Conservation (phyloP, 768 basidiomycete species). For the Tulasnella sp. region DNA sequence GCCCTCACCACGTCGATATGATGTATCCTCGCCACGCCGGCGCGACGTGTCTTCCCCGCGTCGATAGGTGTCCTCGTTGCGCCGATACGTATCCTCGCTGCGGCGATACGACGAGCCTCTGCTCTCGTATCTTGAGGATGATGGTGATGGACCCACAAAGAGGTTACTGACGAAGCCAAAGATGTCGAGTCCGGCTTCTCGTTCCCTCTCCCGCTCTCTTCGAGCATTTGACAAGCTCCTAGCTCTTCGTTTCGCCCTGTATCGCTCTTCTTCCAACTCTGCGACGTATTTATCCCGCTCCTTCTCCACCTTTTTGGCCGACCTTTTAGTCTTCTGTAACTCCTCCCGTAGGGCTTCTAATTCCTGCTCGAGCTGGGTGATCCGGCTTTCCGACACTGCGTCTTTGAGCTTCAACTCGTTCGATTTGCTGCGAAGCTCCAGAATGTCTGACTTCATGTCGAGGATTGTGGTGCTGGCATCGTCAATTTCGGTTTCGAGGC, state of each 20-base stretch:
- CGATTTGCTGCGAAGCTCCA: conserved; percentile 44
- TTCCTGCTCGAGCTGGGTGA: conserved; percentile 42
- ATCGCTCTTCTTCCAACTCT: conserved; percentile 1
- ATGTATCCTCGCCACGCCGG: not conserved
- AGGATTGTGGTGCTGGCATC: conserved; percentile 58
- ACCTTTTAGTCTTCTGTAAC: not conserved
- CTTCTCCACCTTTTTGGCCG: conserved; percentile 6
- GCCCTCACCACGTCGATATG: not conserved
- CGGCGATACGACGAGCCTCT: not conserved
- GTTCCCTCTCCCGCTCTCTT: not conserved
- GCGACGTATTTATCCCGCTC: not conserved
- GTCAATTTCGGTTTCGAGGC: conserved; percentile 38
- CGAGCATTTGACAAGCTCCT: conserved; percentile 13
- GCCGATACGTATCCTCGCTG: not conserved
- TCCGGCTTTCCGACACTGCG: conserved; percentile 41
- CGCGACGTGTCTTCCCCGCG: not conserved
- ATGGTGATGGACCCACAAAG: not conserved
- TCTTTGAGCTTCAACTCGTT: conserved; percentile 15
- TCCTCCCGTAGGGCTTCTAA: conserved; percentile 37
- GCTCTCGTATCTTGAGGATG: not conserved
- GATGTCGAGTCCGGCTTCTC: not conserved
- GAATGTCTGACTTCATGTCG: conserved; percentile 48
- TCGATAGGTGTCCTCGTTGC: not conserved
- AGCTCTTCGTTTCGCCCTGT: not conserved
- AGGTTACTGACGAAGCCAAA: not conserved